These are phyloP conservation scores for Zychaea mexicana DNA, from an alignment of 371 early-diverging fungal species.

Conservation along the genomic window DNA sequence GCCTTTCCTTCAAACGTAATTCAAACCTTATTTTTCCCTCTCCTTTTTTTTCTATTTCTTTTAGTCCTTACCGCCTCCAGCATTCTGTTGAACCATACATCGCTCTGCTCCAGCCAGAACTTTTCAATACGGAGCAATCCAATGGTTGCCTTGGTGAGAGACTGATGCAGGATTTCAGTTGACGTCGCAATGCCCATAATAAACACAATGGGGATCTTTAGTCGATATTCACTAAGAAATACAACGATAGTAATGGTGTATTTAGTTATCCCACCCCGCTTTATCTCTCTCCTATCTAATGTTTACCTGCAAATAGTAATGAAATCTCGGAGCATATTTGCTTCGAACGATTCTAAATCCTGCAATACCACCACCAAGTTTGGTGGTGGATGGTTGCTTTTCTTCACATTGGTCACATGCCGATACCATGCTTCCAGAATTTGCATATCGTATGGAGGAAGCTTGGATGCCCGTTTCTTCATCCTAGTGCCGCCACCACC, in stretches of 20 bases:
- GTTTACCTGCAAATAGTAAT: constrained; percentile 72
- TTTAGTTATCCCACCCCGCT: not conserved
- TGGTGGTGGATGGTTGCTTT: constrained; percentile 12
- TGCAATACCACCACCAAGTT: constrained; percentile 78
- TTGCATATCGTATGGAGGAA: constrained; percentile 64
- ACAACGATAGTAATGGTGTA: not conserved
- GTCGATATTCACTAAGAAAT: constrained; percentile 62
- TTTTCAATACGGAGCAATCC: constrained; percentile 74
- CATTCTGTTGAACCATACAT: constrained; percentile 78
- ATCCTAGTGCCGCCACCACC: too few relatives aligned
- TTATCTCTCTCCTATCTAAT: not conserved
- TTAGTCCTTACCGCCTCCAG: constrained; percentile 66
- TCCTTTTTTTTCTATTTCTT: not conserved
- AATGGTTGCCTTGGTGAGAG: constrained; percentile 70
- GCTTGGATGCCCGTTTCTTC: constrained; percentile 19
- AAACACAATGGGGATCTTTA: constrained; percentile 76
- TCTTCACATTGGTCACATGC: constrained; percentile 19
- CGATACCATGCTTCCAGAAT: constrained; percentile 68
- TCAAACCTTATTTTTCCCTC: not conserved
- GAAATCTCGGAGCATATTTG: constrained; percentile 72
- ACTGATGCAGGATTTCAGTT: constrained; percentile 79
- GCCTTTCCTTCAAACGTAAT: too few relatives aligned
- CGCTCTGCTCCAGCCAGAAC: constrained; percentile 77
- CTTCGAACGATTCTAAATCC: constrained; percentile 87
- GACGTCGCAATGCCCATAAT: constrained; percentile 87